These are phyloP conservation scores for Cladorrhinum sp. DNA, from an alignment of 2,329 filamentous ascomycete genomes.

Conservation along the genomic window DNA sequence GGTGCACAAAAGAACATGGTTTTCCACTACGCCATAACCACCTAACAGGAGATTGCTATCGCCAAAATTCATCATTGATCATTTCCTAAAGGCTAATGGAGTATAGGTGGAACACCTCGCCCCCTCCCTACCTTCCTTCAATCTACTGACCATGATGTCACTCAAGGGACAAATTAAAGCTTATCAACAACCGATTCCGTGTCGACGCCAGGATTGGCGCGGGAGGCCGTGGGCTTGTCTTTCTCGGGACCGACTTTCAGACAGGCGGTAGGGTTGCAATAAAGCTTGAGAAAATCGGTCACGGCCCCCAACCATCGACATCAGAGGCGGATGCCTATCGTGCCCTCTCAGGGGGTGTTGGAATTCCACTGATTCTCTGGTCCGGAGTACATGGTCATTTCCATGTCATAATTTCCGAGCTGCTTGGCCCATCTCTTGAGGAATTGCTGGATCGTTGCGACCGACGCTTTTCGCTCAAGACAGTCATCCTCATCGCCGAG, in stretches of 20 bases:
- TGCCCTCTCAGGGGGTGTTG: constrained; percentile 86
- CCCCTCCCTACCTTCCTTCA: no score
- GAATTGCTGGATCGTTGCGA: constrained; percentile 99
- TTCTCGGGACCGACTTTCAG: constrained; percentile 82
- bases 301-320: constrained; percentile 97
- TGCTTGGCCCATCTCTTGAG: constrained; percentile 89
- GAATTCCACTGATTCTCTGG: constrained; percentile 97
- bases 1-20: no score
- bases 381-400: constrained; percentile 98
- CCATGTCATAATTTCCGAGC: constrained; percentile 97
- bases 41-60: no score
- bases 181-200: constrained; percentile 17
- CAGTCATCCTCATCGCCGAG: constrained; percentile 88
- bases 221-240: constrained; percentile 20
- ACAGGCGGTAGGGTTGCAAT: constrained; percentile 98
- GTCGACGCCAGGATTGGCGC: constrained; percentile 18
- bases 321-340: constrained; percentile 92
- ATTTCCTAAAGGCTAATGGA: no score
- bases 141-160: no score
- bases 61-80: no score
- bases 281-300: constrained; percentile 85
- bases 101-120: no score
- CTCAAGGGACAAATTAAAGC: neutral
- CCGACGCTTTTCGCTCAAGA: constrained; percentile 98
- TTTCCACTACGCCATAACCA: no score